These are phyloP conservation scores for Clonostachys rosea DNA, from an alignment of 2,329 filamentous ascomycete species.

Conservation along the genomic window DNA sequence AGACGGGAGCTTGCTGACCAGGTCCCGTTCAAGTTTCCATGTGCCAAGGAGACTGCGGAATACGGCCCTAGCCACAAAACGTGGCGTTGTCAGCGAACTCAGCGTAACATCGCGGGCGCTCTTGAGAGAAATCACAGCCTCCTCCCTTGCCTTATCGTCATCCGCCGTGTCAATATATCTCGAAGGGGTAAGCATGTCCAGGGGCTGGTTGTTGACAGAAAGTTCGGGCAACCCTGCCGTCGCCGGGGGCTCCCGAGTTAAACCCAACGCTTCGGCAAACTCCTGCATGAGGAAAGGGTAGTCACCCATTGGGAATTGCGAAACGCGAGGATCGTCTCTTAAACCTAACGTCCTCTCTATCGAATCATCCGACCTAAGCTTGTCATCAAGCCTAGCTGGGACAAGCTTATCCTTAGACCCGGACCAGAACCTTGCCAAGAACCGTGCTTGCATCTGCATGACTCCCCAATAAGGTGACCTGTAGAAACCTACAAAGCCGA, in stretches of 20 bases:
- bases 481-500: slow-evolving; percentile 83
- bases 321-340: slow-evolving; percentile 45
- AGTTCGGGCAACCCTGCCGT: slow-evolving; percentile 18
- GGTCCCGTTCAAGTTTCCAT: slow-evolving; percentile 59
- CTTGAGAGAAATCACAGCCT: slow-evolving; percentile 35
- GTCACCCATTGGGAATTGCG: slow-evolving; percentile 80
- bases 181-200: slow-evolving; percentile 53
- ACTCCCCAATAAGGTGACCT: slow-evolving; percentile 81
- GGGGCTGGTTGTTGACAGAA: slow-evolving; percentile 30
- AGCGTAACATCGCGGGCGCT: slow-evolving; percentile 37
- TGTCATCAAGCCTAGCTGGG: slow-evolving; percentile 16
- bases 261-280: slow-evolving; percentile 53
- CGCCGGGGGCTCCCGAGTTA: slow-evolving; percentile 34
- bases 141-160: slow-evolving; percentile 25
- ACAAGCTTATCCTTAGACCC: slow-evolving; percentile 10
- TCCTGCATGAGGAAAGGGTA: slow-evolving; percentile 73
- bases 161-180: slow-evolving; percentile 39
- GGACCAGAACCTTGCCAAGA: slow-evolving; percentile 59
- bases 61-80: slow-evolving; percentile 60
- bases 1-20: slow-evolving; percentile 46
- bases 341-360: slow-evolving; percentile 43
- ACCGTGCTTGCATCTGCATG: slow-evolving; percentile 80
- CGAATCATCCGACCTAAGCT: slow-evolving; percentile 36
- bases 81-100: slow-evolving; percentile 32
- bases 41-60: slow-evolving; percentile 67